These are phyloP conservation scores for Haplosporangium sp. DNA, from an alignment of 371 early-diverging fungal species.

Conservation along the genomic window DNA sequence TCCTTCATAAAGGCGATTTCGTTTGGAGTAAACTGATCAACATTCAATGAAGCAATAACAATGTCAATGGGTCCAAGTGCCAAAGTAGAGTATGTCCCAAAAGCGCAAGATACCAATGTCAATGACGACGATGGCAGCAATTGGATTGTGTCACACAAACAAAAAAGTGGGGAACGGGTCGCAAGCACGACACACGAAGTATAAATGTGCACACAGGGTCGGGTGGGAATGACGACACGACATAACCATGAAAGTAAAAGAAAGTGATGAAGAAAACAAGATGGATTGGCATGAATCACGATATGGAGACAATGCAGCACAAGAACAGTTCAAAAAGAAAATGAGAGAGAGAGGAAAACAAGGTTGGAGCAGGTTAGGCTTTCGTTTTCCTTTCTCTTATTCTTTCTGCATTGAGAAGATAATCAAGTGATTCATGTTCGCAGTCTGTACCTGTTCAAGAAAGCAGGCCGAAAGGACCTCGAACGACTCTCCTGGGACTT, in stretches of 20 bases:
- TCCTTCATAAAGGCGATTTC: slow-evolving; percentile 26
- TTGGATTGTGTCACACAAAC: not conserved
- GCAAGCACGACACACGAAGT: no score
- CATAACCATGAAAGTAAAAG: not conserved
- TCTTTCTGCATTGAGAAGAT: no score
- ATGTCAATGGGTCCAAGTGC: not conserved
- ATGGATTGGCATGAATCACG: not conserved
- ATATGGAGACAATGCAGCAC: slow-evolving; percentile 2
- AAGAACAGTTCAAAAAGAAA: slow-evolving; percentile 3
- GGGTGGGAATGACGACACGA: slow-evolving; percentile 2
- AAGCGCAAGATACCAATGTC: no score
- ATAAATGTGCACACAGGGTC: no score
- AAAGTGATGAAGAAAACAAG: slow-evolving; percentile 6
- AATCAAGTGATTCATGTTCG: not conserved
- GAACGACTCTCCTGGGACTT: slow-evolving; percentile 38
- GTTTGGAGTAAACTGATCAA: slow-evolving; percentile 21
- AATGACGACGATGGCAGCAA: no score
- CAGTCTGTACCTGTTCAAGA: slow-evolving; percentile 35
- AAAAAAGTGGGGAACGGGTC: no score
- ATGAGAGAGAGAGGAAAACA: not conserved
- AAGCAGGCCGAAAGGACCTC: slow-evolving; percentile 37
- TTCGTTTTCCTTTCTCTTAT: no score
- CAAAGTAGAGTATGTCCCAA: no score
- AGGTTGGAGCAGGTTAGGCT: no score
- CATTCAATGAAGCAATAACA: not conserved